These are phyloP conservation scores for Botrytis cinerea DNA, from an alignment of 2,329 filamentous ascomycete species.

Conservation along the genomic window DNA sequence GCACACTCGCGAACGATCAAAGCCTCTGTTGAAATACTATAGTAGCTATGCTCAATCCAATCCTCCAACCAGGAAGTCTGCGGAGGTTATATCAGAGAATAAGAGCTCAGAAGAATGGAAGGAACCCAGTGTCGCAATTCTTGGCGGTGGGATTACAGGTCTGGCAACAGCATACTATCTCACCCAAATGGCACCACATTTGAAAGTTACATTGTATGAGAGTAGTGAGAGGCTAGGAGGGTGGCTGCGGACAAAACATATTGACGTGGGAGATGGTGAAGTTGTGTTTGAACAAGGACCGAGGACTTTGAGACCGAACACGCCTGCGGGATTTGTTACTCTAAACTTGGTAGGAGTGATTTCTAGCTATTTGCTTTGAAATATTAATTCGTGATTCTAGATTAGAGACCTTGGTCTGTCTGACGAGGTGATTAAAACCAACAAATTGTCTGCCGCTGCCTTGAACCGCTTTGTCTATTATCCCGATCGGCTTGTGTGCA, in stretches of 20 bases:
- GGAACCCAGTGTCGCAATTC: conserved; percentile 56
- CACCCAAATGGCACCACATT: conserved; percentile 63
- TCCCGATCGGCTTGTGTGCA: conserved; percentile 72
- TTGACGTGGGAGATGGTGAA: conserved; percentile 59
- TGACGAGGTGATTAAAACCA: conserved; percentile 57
- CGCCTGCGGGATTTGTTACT: conserved; percentile 33
- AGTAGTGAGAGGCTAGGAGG: conserved; percentile 70
- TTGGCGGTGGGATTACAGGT: conserved; percentile 83
- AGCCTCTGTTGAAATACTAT: conserved; percentile 1
- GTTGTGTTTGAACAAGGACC: conserved; percentile 85
- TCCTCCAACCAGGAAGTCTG: not conserved
- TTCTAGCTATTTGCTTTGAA: conserved; percentile 26
- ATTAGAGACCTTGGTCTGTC: conserved; percentile 58
- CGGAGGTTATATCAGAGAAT: not conserved
- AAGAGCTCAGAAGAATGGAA: not conserved
- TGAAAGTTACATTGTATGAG: conserved; percentile 82
- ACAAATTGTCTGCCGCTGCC: conserved; percentile 52
- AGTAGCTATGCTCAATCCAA: not conserved
- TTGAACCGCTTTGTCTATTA: conserved; percentile 83
- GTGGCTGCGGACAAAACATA: conserved; percentile 72
- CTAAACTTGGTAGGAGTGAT: conserved; percentile 30
- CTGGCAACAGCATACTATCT: conserved; percentile 78
- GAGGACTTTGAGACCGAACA: conserved; percentile 48
- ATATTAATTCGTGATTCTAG: conserved; percentile 44
- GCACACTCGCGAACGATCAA: conserved; percentile 2